A percentile compares a stretch with the other conserved stretches of the same genome.
Evolutionary conservation across 2,329 filamentous ascomycete species (phyloP).

Genomic region (Beauveria rudraprayagi): DNA sequence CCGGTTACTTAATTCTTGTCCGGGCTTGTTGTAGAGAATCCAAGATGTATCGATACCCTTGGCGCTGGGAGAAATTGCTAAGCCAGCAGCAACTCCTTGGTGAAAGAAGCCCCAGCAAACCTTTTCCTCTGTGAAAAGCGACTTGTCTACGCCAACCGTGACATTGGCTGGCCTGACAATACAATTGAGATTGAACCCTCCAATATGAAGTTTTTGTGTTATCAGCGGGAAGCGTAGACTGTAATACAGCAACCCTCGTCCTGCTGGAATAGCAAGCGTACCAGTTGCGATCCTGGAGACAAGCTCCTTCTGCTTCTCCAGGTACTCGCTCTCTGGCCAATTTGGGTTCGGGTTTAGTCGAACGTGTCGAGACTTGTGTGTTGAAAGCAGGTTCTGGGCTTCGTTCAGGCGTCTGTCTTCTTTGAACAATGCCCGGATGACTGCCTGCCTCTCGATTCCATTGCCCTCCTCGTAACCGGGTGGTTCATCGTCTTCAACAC

Average conservation of each 20-base stretch:
- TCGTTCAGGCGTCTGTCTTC: slow-evolving; percentile 87
- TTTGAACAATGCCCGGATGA: slow-evolving; percentile 81
- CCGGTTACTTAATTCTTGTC: slow-evolving; percentile 80
- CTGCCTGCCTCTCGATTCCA: slow-evolving; percentile 72
- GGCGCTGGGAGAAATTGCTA: slow-evolving; percentile 82
- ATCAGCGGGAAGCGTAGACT: slow-evolving; percentile 79
- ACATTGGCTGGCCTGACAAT: slow-evolving; percentile 87
- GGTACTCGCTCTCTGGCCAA: slow-evolving; percentile 77
- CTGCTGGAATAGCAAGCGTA: slow-evolving; percentile 81
- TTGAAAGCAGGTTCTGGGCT: slow-evolving; percentile 76
- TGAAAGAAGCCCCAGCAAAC: slow-evolving; percentile 99
- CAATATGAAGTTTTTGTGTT: slow-evolving; percentile 84
- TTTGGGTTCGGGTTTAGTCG: slow-evolving; percentile 65
- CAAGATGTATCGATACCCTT: slow-evolving; percentile 96
- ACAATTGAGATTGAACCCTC: slow-evolving; percentile 86
- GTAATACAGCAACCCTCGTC: slow-evolving; percentile 81
- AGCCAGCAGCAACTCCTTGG: slow-evolving; percentile 83
- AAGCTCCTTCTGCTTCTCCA: slow-evolving; percentile 87
- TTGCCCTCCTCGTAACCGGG: slow-evolving; percentile 68
- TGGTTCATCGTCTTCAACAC: slow-evolving; percentile 49
- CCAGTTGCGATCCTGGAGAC: slow-evolving; percentile 80
- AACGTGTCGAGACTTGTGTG: slow-evolving; percentile 70
- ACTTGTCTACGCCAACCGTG: slow-evolving; percentile 86
- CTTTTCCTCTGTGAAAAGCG: slow-evolving; percentile 85
- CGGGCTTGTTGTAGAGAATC: slow-evolving; percentile 96